These are phyloP conservation scores for Termitomyces heimii DNA, from an alignment of 768 basidiomycete species.

Conservation along the genomic window DNA sequence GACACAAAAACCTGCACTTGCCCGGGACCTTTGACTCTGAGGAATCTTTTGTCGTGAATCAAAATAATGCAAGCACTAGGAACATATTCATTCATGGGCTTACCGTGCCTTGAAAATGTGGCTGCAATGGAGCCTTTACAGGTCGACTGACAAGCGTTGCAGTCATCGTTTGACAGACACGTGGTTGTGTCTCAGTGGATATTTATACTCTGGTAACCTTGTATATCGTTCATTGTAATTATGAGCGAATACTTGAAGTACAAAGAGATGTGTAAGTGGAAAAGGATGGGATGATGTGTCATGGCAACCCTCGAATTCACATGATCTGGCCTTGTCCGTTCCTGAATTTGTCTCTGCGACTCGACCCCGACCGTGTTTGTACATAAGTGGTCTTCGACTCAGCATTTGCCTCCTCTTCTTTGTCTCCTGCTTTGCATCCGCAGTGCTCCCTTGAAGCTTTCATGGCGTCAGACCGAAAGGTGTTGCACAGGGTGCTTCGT, in stretches of 20 bases:
- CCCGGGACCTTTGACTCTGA: not conserved
- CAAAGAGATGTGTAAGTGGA: not conserved
- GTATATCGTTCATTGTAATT: constrained; percentile 1
- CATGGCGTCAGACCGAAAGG: constrained; percentile 30
- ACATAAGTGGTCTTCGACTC: not conserved
- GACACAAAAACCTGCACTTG: not conserved
- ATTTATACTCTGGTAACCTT: not conserved
- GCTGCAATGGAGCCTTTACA: not conserved
- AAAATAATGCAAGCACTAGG: not conserved
- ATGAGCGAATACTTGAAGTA: not conserved
- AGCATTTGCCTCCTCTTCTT: not conserved
- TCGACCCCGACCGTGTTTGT: not conserved
- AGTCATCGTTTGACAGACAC: constrained; percentile 1
- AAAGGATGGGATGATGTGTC: not conserved
- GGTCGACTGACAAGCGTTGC: not conserved
- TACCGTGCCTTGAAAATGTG: not conserved
- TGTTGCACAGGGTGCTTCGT: constrained; percentile 68
- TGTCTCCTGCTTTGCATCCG: not conserved
- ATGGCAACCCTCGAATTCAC: not conserved
- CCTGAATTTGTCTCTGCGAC: not conserved
- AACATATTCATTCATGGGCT: not conserved
- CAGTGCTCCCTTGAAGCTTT: not conserved
- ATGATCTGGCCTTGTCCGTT: not conserved
- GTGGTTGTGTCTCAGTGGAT: not conserved
- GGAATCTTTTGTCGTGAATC: not conserved